These are phyloP conservation scores for Lipomyces mesembrius DNA, from an alignment of 805 yeast species.

Conservation along the genomic window DNA sequence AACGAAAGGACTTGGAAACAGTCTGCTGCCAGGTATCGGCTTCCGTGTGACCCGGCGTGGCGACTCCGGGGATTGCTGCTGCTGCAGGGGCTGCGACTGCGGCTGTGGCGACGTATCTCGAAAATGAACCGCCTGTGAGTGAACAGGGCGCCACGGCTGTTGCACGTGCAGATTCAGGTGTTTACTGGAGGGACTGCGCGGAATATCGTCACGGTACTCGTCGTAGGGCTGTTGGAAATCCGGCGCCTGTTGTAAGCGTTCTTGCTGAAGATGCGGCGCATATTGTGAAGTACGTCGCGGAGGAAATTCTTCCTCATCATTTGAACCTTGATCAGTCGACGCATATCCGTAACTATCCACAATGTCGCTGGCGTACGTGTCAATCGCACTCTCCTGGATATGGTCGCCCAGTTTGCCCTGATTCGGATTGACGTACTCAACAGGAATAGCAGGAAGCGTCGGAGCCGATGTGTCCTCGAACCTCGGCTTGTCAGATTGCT, in stretches of 20 bases:
- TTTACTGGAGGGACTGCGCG: conserved; percentile 18
- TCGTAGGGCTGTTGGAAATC: conserved; percentile 3
- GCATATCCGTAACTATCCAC: conserved; percentile 17
- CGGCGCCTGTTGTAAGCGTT: not conserved
- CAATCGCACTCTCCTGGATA: conserved; percentile 4
- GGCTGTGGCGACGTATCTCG: not conserved
- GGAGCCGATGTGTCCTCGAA: not conserved
- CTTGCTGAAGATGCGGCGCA: not conserved
- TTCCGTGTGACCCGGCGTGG: conserved; percentile 13
- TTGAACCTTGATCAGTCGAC: not conserved
- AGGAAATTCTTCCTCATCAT: conserved; percentile 8
- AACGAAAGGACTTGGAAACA: not conserved
- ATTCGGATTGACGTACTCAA: conserved; percentile 5
- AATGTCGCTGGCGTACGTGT: conserved; percentile 11
- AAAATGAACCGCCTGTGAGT: not conserved
- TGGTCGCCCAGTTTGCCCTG: conserved; percentile 1
- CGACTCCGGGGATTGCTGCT: conserved; percentile 7
- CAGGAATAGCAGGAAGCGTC: conserved; percentile 5
- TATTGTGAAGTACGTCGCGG: not conserved
- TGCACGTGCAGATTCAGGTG: conserved; percentile 6
- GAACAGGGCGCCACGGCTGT: conserved; percentile 2
- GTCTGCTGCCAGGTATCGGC: conserved; percentile 10
- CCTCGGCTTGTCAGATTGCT: not conserved
- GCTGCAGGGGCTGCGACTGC: conserved; percentile 6
- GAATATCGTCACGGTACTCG: conserved; percentile 6